Evolutionary conservation across 305 asterid genomes (phyloP), one percentile per base, ranked within the genome.

Genomic region (Solanum hybrid): DNA sequence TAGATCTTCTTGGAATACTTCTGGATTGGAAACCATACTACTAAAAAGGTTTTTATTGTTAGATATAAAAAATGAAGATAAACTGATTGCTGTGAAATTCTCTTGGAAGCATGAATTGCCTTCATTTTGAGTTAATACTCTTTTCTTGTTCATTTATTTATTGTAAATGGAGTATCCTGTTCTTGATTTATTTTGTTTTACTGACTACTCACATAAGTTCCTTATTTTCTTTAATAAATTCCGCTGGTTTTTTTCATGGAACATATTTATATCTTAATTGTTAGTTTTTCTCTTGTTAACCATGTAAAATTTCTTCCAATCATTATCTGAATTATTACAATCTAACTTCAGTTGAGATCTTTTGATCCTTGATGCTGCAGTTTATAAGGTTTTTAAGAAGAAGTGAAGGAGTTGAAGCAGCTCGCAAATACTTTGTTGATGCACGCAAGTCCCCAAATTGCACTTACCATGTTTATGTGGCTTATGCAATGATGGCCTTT

Each of bases 391-490:
- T 97, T 91, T 88, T 97, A 92, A 95, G 99, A 92, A 95, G 99
- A 93, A 97, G 96, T 20, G 99, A 97, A 93, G 99, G 99, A 90
- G 96, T 94, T 89, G 99, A 96, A 92, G 98, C 98, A 86, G 98
- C 99, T 90, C 99, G 98, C 76, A 96, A 93, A 92, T 95, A 94
- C 94, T 97, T 97, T 88, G 90, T 96, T 89, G 99, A 97, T 91
- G 97, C 99, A 79, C 97, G 96, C 71, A 96, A 97, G 93, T 97
- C 96, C 88, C 98, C 99, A 46, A 95, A 92, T 87, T 97, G 99
- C 96, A 96, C 97, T 81, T 96, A 96, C 94, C 99, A 97, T 93
- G 96, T 97, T 67, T 97, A 93, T 92, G 98, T 97, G 92, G 99
- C 99, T 91, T 95, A 97, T 91, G 99, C 99, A 82, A 95, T 92